phyloP scores from a whole-genome alignment of 1,284 basidiomycete species.

The Ceratobasidium sp. region DNA sequence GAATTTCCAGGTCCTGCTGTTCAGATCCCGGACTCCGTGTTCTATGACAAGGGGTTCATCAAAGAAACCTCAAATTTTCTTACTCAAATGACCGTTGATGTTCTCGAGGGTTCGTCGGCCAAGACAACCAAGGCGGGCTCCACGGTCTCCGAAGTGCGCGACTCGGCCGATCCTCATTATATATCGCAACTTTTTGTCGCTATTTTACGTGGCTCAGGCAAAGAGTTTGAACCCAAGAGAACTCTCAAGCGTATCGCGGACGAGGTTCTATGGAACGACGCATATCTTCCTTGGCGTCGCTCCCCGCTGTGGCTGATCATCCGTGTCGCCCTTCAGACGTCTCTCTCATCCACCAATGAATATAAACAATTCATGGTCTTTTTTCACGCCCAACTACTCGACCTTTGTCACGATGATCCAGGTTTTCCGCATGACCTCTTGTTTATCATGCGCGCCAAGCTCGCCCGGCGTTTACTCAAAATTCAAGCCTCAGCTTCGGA shows the following conservation, averaged over 20 bases:
- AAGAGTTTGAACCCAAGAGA: slow-evolving; percentile 49
- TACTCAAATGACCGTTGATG: slow-evolving; percentile 52
- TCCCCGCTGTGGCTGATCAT: slow-evolving; percentile 61
- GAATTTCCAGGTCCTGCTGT: slow-evolving; percentile 53
- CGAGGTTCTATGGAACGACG: slow-evolving; percentile 58
- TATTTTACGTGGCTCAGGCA: slow-evolving; percentile 55
- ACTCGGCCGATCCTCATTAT: slow-evolving; percentile 57
- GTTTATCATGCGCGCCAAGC: slow-evolving; percentile 53
- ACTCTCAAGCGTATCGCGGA: slow-evolving; percentile 58
- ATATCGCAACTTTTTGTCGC: slow-evolving; percentile 58
- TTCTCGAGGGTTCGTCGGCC: slow-evolving; percentile 43
- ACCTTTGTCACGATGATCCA: neutral
- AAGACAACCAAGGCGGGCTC: slow-evolving; percentile 49
- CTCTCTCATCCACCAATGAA: slow-evolving; percentile 49
- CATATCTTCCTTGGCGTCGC: slow-evolving; percentile 60
- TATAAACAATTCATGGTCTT: slow-evolving; percentile 64
- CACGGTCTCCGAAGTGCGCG: slow-evolving; percentile 48
- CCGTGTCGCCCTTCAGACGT: slow-evolving; percentile 60
- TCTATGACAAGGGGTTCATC: slow-evolving; percentile 51
- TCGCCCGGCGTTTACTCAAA: slow-evolving; percentile 56
- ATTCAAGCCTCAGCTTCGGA: slow-evolving; percentile 49
- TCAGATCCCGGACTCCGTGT: slow-evolving; percentile 36
- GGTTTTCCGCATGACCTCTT: slow-evolving; percentile 53
- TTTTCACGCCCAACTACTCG: slow-evolving; percentile 54
- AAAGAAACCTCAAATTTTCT: slow-evolving; percentile 53